Percentiles rank a stretch among this genome's conserved stretches.
These are phyloP conservation scores for Aspergillus felis DNA, from an alignment of 2,329 filamentous ascomycete genomes.

Conservation along the genomic window DNA sequence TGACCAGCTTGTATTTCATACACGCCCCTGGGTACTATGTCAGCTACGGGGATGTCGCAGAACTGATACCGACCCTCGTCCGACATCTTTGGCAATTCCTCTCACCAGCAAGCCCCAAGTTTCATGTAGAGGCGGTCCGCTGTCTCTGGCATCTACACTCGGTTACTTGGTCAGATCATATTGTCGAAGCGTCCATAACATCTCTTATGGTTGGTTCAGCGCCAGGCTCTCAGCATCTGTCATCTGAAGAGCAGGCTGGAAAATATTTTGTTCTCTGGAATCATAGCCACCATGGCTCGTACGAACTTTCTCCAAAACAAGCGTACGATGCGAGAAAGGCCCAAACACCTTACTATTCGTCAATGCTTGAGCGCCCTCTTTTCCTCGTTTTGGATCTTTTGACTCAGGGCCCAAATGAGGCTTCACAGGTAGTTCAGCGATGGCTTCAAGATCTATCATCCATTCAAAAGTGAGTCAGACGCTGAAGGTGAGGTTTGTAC, in stretches of 20 bases:
- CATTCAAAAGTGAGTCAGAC: conserved; percentile 45
- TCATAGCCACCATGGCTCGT: conserved; percentile 38
- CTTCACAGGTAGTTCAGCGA: conserved; percentile 70
- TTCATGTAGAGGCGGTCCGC: conserved; percentile 87
- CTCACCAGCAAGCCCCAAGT: conserved; percentile 79
- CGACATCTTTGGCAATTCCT: conserved; percentile 74
- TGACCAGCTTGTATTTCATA: conserved; percentile 37
- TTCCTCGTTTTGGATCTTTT: conserved; percentile 79
- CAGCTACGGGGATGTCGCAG: conserved; percentile 49
- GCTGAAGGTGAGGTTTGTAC: not conserved
- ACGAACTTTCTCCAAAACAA: conserved; percentile 35
- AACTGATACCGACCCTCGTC: conserved; percentile 65
- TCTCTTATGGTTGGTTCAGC: conserved; percentile 59
- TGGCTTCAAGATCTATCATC: conserved; percentile 66
- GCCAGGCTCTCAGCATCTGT: conserved; percentile 22
- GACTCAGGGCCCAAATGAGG: conserved; percentile 65
- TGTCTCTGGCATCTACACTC: conserved; percentile 82
- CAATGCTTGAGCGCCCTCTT: conserved; percentile 74
- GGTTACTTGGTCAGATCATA: conserved; percentile 62
- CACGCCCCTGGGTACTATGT: conserved; percentile 34
- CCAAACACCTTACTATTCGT: conserved; percentile 37
- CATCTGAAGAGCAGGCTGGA: conserved; percentile 34
- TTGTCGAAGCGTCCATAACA: conserved; percentile 75
- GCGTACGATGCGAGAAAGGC: conserved; percentile 25
- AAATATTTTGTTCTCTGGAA: conserved; percentile 42